Conservation (phyloP, 495 filamentous ascomycete species). For the Neurospora cerealis region DNA sequence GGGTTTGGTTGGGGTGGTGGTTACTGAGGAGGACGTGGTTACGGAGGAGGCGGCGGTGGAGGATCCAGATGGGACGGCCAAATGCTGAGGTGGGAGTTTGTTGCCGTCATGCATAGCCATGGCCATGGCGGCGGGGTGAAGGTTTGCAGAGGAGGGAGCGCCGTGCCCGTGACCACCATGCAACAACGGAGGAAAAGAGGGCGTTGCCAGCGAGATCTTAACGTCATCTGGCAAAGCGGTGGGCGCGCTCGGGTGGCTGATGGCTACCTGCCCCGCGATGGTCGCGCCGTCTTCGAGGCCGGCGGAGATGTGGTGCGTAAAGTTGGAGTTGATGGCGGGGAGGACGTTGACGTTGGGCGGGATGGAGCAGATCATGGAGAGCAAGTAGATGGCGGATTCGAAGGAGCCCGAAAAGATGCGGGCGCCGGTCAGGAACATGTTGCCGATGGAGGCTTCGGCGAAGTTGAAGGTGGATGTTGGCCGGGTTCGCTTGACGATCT, state of each 20-base stretch:
- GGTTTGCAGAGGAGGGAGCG: slow-evolving; percentile 16
- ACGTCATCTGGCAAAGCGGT: slow-evolving; percentile 38
- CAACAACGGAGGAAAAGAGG: background rate
- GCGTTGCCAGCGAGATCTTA: slow-evolving; percentile 15
- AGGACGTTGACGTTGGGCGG: slow-evolving; percentile 66
- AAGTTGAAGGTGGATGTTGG: slow-evolving; percentile 79
- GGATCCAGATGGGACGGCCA: background rate
- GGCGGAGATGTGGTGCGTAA: slow-evolving; percentile 86
- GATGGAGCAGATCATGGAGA: slow-evolving; percentile 72
- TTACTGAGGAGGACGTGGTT: background rate
- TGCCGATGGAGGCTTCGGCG: slow-evolving; percentile 79
- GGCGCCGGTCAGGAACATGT: slow-evolving; percentile 82
- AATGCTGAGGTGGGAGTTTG: background rate
- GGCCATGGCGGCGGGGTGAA: background rate
- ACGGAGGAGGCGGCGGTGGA: background rate
- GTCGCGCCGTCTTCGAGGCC: slow-evolving; percentile 62
- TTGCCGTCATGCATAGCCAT: slow-evolving; percentile 5
- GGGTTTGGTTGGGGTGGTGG: background rate
- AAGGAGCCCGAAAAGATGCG: slow-evolving; percentile 74
- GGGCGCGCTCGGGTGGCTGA: slow-evolving; percentile 65
- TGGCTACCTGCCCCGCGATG: slow-evolving; percentile 89
- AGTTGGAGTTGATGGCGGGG: slow-evolving; percentile 87
- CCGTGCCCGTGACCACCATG: slow-evolving; percentile 5
- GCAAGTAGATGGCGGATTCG: slow-evolving; percentile 71
- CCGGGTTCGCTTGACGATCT: slow-evolving; percentile 79